Evolutionary conservation across 352 stramenopile genomes (phyloP).

Genomic region (Globisporangium emineosum): DNA sequence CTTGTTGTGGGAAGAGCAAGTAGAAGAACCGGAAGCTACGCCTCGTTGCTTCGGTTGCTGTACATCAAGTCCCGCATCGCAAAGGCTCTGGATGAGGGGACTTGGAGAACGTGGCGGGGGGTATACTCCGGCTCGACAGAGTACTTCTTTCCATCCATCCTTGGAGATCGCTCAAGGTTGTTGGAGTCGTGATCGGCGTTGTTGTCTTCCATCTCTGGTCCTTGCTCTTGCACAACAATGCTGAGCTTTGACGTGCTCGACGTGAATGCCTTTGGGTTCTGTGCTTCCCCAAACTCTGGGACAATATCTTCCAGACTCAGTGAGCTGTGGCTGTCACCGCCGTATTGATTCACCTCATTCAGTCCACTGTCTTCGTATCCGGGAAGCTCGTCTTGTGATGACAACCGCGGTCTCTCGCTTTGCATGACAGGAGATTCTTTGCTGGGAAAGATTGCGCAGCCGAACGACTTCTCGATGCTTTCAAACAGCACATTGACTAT

Average conservation of each 20-base stretch:
- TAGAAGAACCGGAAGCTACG: constrained; percentile 1
- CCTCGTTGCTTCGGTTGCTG: constrained; percentile 13
- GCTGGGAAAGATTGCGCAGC: constrained; percentile 1
- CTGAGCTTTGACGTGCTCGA: neutral
- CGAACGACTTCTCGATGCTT: constrained; percentile 12
- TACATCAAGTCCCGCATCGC: constrained; percentile 9
- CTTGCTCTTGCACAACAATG: neutral
- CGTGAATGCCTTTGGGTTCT: neutral
- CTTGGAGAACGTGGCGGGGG: neutral
- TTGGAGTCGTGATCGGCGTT: constrained; percentile 1
- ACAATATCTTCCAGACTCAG: constrained; percentile 15
- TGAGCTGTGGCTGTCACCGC: neutral
- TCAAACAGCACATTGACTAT: constrained; percentile 1
- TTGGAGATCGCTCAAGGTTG: neutral
- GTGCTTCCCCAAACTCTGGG: constrained; percentile 4
- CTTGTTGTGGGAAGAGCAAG: neutral
- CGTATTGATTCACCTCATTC: neutral
- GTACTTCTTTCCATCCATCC: neutral
- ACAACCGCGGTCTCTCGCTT: neutral
- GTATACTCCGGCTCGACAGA: neutral
- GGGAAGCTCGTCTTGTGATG: neutral
- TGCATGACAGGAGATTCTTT: neutral
- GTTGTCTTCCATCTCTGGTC: constrained; percentile 9
- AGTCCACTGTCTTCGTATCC: neutral
- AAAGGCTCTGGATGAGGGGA: neutral